Conservation (phyloP, 2,329 filamentous ascomycete species). For the Uncinocarpus reesii region DNA sequence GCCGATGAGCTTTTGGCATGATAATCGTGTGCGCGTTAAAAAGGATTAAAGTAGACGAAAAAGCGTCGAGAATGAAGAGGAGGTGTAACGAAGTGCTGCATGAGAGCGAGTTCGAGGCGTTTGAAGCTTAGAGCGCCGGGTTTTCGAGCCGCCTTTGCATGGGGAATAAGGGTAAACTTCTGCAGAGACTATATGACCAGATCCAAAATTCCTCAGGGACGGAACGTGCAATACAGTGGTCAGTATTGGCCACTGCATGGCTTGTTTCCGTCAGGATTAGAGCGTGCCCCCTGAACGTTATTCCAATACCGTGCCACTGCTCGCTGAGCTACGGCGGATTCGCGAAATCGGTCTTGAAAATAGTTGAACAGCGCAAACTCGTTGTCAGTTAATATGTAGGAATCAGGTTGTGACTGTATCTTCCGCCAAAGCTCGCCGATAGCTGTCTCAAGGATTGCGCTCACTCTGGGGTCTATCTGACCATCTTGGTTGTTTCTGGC, state of each 20-base stretch:
- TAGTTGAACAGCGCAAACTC: slow-evolving; percentile 86
- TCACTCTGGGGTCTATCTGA: slow-evolving; percentile 51
- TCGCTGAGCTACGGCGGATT: slow-evolving; percentile 40
- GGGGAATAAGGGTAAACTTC: not conserved
- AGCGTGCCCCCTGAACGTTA: slow-evolving; percentile 24
- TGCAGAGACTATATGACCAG: too few species aligned
- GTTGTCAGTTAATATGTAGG: slow-evolving; percentile 63
- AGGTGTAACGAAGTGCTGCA: not conserved
- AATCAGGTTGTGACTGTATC: slow-evolving; percentile 51
- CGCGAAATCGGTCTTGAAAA: slow-evolving; percentile 57
- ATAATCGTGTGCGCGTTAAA: not conserved
- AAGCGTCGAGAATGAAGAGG: not conserved
- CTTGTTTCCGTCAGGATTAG: slow-evolving; percentile 21
- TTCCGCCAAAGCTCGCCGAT: slow-evolving; percentile 57
- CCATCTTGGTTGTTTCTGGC: slow-evolving; percentile 64
- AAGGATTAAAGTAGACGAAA: not conserved
- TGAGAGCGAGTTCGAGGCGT: not conserved
- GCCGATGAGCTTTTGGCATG: not conserved
- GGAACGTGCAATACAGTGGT: not conserved
- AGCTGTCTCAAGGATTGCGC: slow-evolving; percentile 54
- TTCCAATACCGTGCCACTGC: slow-evolving; percentile 51
- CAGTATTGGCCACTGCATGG: not conserved
- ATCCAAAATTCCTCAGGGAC: not conserved
- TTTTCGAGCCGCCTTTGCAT: not conserved
- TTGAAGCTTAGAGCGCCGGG: not conserved